These are phyloP conservation scores for Neonectria magnoliae DNA, from an alignment of 2,329 filamentous ascomycete genomes.

Conservation along the genomic window DNA sequence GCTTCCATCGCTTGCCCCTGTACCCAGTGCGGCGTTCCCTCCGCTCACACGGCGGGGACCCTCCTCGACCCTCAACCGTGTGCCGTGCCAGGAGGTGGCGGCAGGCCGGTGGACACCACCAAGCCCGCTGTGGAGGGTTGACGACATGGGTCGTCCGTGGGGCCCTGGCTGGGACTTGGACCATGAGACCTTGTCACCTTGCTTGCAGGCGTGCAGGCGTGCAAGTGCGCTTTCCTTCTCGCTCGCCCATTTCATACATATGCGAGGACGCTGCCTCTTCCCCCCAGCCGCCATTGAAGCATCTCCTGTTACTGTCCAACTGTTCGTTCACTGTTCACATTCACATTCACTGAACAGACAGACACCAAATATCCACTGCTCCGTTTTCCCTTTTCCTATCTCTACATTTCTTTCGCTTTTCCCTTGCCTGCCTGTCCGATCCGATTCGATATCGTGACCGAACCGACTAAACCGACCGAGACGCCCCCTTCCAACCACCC, in stretches of 20 bases:
- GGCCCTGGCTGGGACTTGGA: not conserved
- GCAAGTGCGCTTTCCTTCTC: not conserved
- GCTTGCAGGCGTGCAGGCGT: not conserved
- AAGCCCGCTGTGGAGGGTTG: constrained; percentile 22
- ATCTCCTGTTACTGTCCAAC: constrained; percentile 11
- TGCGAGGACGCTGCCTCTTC: constrained; percentile 9
- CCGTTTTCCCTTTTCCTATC: constrained; percentile 1
- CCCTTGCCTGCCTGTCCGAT: not conserved
- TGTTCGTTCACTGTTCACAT: constrained; percentile 10
- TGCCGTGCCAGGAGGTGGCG: constrained; percentile 23
- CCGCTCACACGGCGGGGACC: constrained; percentile 20
- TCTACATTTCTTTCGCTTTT: not conserved
- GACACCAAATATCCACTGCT: not conserved
- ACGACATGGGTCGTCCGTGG: constrained; percentile 9
- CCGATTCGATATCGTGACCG: not conserved
- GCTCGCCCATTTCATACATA: constrained; percentile 20
- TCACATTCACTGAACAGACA: not conserved
- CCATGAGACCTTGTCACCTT: not conserved
- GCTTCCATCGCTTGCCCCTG: constrained; percentile 5
- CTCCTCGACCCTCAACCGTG: not conserved
- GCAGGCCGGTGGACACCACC: constrained; percentile 15
- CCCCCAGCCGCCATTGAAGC: constrained; percentile 12
- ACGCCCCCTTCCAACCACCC: constrained; percentile 7
- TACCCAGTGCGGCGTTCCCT: constrained; percentile 15
- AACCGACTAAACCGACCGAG: not conserved